Conservation (phyloP, 108 stramenopile species). For the Fragilariopsis cylindrus region DNA sequence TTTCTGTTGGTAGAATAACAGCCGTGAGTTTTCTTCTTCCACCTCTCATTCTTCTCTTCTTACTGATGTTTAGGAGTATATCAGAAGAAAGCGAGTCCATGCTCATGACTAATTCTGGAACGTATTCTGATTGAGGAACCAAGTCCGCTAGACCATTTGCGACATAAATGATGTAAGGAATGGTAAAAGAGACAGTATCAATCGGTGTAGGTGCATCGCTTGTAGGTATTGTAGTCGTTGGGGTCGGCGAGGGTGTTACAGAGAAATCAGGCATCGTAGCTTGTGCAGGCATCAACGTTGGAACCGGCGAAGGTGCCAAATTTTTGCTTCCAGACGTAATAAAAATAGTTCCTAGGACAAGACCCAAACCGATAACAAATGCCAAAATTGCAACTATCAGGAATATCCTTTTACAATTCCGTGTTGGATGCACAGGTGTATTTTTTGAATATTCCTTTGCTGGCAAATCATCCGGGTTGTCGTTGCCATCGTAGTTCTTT, state of each 20-base stretch:
- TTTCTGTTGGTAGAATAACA: constrained; percentile 21
- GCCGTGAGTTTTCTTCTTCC: neutral
- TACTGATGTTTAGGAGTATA: constrained; percentile 9
- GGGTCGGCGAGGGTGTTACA: neutral
- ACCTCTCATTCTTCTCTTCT: neutral
- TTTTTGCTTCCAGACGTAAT: neutral
- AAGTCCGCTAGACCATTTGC: constrained; percentile 21
- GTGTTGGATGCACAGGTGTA: neutral
- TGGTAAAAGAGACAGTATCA: constrained; percentile 9
- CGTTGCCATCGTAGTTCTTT: neutral
- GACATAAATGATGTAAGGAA: constrained; percentile 19
- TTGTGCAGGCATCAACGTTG: neutral
- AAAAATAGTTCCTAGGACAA: constrained; percentile 1
- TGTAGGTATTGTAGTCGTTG: neutral
- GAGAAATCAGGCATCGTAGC: constrained; percentile 3
- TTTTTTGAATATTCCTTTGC: neutral
- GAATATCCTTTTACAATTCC: constrained; percentile 1
- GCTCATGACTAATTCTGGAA: constrained; percentile 24
- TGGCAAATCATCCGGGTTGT: neutral
- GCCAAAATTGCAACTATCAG: neutral
- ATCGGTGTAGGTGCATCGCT: neutral
- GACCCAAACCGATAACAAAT: neutral
- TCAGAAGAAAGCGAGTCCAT: constrained; percentile 29
- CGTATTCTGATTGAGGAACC: constrained; percentile 20
- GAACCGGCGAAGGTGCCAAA: neutral